Percentiles rank a stretch among this genome's conserved stretches.
Conservation (phyloP, 2,329 filamentous ascomycete genomes). For the Phialocephala subalpina region DNA sequence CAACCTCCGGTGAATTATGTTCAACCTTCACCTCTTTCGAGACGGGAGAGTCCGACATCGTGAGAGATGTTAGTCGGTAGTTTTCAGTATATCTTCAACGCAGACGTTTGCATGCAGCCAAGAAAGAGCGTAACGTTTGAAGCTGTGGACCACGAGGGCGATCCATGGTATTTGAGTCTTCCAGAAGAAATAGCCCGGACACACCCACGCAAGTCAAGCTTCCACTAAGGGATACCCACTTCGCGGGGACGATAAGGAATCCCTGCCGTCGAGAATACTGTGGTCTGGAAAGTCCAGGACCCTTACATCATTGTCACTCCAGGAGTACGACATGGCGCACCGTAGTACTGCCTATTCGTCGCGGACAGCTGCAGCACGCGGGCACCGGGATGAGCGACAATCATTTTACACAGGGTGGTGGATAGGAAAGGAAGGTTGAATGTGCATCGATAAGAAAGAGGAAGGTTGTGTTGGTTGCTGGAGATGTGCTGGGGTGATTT, state of each 20-base stretch:
- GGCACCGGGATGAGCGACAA: background rate
- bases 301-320: background rate
- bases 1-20: background rate
- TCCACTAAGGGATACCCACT: background rate
- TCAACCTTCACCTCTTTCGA: slow-evolving; percentile 4
- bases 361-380: background rate
- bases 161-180: slow-evolving; percentile 7
- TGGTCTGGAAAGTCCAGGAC: background rate
- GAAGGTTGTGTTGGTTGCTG: slow-evolving; percentile 1
- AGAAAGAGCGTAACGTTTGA: background rate
- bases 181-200: background rate
- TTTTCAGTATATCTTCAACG: background rate
- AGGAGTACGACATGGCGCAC: background rate
- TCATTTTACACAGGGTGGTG: background rate
- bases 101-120: slow-evolving; percentile 1
- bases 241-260: slow-evolving; percentile 10
- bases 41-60: slow-evolving; percentile 3
- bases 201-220: slow-evolving; percentile 5
- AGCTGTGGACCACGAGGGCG: background rate
- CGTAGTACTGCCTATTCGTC: slow-evolving; percentile 4
- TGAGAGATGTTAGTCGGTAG: background rate
- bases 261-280: background rate
- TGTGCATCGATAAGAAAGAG: background rate
- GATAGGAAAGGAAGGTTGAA: background rate
- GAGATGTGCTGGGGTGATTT: slow-evolving; percentile 3